Evolutionary conservation across 2,329 filamentous ascomycete genomes (phyloP).

Genomic region (Amesomyces nigricolor): DNA sequence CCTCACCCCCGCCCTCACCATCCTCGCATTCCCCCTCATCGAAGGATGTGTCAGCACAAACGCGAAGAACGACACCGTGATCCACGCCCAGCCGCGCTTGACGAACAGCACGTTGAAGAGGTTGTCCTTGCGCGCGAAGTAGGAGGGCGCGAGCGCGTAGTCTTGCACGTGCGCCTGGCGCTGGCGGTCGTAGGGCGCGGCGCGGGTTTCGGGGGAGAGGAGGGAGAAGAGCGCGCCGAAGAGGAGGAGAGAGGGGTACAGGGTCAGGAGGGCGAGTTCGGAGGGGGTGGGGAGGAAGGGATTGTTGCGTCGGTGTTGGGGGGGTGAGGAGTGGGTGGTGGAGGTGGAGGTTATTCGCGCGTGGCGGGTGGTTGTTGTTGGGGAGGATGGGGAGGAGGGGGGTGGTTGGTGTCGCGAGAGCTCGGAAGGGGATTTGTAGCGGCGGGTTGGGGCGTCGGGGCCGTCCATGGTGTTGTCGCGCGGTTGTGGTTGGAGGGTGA

Average conservation of each 20-base stretch:
- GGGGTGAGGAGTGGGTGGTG: background rate
- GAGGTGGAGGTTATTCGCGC: constrained; percentile 12
- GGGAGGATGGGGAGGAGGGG: background rate
- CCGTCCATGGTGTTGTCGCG: background rate
- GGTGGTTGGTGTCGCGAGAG: constrained; percentile 2
- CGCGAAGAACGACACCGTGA: constrained; percentile 64
- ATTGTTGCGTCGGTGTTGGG: constrained; percentile 32
- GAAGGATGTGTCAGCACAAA: constrained; percentile 65
- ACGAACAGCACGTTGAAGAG: constrained; percentile 90
- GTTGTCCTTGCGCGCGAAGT: constrained; percentile 93
- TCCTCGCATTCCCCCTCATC: constrained; percentile 30
- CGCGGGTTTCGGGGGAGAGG: constrained; percentile 66
- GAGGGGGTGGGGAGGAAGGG: constrained; percentile 65
- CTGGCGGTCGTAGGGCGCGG: constrained; percentile 54
- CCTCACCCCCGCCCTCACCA: constrained; percentile 52
- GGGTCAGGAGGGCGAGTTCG: constrained; percentile 57
- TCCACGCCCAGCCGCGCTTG: constrained; percentile 93
- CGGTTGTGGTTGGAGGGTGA: background rate
- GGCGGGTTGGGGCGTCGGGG: constrained; percentile 4
- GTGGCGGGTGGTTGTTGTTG: constrained; percentile 1
- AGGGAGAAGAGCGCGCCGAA: constrained; percentile 77
- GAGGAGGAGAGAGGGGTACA: constrained; percentile 74
- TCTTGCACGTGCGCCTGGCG: constrained; percentile 52
- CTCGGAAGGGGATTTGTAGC: constrained; percentile 12
- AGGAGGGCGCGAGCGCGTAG: constrained; percentile 56